Evolutionary conservation across 2,329 filamentous ascomycete species (phyloP).

Genomic region (Stemphylium lycopersici): DNA sequence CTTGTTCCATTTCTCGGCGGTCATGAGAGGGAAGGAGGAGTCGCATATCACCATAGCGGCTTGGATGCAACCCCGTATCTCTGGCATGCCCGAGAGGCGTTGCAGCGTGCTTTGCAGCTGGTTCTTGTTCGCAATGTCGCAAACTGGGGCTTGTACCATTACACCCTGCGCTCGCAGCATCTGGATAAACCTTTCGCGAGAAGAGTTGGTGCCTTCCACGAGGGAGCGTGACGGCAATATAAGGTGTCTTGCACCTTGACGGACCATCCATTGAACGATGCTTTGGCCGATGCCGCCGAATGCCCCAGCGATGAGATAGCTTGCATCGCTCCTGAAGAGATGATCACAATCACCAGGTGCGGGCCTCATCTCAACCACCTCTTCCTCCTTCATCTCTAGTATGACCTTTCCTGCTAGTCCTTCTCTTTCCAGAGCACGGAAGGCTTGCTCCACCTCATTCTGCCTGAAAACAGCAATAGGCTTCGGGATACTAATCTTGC

Average conservation of each 20-base stretch:
- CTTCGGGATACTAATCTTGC: not conserved
- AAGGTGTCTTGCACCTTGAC: conserved; percentile 27
- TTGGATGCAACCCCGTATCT: conserved; percentile 32
- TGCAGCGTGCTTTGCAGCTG: conserved; percentile 11
- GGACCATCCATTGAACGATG: conserved; percentile 26
- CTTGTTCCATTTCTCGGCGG: conserved; percentile 15
- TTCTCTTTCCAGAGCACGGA: conserved; percentile 20
- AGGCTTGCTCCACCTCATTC: conserved; percentile 19
- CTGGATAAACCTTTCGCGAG: conserved; percentile 11
- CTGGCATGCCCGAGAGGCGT: conserved; percentile 19
- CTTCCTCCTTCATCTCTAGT: conserved; percentile 12
- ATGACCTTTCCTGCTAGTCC: conserved; percentile 11
- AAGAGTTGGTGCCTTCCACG: conserved; percentile 7
- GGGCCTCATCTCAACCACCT: conserved; percentile 11
- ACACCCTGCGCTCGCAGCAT: conserved; percentile 15
- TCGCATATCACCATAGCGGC: conserved; percentile 29
- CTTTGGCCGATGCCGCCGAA: conserved; percentile 33
- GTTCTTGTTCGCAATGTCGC: conserved; percentile 22
- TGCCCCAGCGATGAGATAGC: conserved; percentile 34
- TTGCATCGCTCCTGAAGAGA: conserved; percentile 18
- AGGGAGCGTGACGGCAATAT: conserved; percentile 24
- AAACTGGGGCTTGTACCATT: conserved; percentile 17
- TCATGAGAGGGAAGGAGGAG: conserved; percentile 30
- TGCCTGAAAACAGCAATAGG: conserved; percentile 15
- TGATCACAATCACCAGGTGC: not conserved